phyloP scores from a whole-genome alignment of 73 alveolate species.

The Tetrahymena thermophila region DNA sequence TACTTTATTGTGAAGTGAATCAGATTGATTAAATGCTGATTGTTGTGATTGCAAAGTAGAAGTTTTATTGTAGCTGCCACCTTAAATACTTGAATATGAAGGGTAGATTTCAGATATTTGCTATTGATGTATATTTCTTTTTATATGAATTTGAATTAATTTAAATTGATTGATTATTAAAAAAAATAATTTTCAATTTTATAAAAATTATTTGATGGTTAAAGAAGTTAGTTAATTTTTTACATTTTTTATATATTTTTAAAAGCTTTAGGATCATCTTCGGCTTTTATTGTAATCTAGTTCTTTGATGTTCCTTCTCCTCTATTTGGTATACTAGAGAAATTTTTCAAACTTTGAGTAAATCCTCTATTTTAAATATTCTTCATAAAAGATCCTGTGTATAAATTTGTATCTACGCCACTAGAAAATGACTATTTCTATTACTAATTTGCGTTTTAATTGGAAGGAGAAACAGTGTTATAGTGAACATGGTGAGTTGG shows the following conservation, averaged over 20 bases:
- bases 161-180: not conserved
- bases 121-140: not conserved
- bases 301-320: not conserved
- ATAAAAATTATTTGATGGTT: not conserved
- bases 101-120: not conserved
- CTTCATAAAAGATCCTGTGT: not conserved
- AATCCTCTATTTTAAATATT: not conserved
- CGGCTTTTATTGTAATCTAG: not conserved
- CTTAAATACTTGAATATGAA: not conserved
- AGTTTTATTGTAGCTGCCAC: not conserved
- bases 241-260: not conserved
- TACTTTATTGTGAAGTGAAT: not conserved
- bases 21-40: not conserved
- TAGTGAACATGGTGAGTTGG: not conserved
- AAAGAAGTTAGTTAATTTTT: not conserved
- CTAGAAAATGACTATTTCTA: not conserved
- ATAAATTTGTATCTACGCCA: not conserved
- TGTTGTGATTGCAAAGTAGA: not conserved
- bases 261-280: not conserved
- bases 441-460: not conserved
- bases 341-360: not conserved
- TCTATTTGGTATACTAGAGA: not conserved
- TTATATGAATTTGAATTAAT: not conserved
- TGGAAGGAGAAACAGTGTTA: not conserved
- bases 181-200: not conserved